Evolutionary conservation across 352 stramenopile species (phyloP).

Genomic region (Phytophthora niederhauseri): DNA sequence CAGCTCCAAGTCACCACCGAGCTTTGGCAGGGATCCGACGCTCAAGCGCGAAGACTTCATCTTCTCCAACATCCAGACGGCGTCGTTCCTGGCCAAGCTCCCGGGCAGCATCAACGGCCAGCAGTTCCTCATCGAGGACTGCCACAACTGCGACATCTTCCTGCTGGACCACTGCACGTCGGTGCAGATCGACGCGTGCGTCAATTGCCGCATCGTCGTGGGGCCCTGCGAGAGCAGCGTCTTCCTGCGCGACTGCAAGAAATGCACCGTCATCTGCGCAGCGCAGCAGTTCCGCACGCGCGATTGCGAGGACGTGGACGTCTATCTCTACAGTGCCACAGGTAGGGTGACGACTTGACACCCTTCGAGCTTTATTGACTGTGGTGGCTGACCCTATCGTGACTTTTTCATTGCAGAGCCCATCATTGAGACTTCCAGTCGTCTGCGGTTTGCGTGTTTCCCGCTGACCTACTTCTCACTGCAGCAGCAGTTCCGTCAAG

Average conservation of each 20-base stretch:
- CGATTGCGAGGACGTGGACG: constrained; percentile 65
- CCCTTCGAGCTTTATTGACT: background rate
- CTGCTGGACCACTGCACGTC: constrained; percentile 77
- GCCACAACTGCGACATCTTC: constrained; percentile 77
- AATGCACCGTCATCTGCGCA: constrained; percentile 66
- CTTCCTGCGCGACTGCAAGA: constrained; percentile 72
- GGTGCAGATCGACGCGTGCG: constrained; percentile 78
- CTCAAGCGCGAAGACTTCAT: constrained; percentile 79
- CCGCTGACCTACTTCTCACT: constrained; percentile 72
- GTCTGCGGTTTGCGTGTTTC: constrained; percentile 70
- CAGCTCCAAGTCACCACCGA: constrained; percentile 23
- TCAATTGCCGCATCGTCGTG: constrained; percentile 73
- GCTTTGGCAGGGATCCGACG: constrained; percentile 65
- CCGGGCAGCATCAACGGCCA: constrained; percentile 74
- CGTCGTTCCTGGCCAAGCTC: constrained; percentile 54
- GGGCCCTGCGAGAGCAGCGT: constrained; percentile 72
- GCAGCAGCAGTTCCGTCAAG: constrained; percentile 65
- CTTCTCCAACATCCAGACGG: constrained; percentile 51
- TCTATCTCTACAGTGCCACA: constrained; percentile 72
- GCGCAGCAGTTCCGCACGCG: constrained; percentile 78
- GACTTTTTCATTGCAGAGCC: constrained; percentile 41
- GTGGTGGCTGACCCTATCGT: constrained; percentile 6
- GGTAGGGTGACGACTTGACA: constrained; percentile 22
- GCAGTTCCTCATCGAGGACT: constrained; percentile 83
- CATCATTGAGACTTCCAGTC: constrained; percentile 70